These are phyloP conservation scores for Chytriomyces sp. DNA, from an alignment of 192 early-diverging fungal species.

Conservation along the genomic window DNA sequence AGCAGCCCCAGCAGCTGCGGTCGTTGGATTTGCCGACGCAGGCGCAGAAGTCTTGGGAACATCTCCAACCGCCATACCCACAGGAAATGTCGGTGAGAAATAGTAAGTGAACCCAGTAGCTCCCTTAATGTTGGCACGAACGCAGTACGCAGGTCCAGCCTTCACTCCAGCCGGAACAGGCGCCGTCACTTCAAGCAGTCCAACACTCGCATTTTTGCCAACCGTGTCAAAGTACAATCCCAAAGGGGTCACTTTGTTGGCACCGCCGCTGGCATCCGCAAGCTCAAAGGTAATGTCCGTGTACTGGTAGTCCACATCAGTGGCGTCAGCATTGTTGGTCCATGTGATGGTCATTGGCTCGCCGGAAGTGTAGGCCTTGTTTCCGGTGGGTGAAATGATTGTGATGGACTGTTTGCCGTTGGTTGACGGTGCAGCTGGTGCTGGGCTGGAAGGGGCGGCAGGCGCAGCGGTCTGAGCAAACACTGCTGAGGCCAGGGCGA, in stretches of 20 bases:
- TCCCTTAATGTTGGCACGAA: not conserved
- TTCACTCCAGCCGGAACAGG: not conserved
- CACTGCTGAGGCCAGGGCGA: not conserved
- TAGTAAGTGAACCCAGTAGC: not conserved
- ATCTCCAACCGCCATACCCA: not conserved
- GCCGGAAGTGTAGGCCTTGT: conserved; percentile 1
- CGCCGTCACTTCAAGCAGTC: not conserved
- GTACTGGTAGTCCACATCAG: not conserved
- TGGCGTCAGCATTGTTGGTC: not conserved
- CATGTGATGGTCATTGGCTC: not conserved
- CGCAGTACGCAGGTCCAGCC: not conserved
- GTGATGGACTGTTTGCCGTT: not conserved
- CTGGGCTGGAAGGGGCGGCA: not conserved
- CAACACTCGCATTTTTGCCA: not conserved
- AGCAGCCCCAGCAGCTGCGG: too few species aligned
- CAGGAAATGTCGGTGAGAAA: conserved; percentile 1
- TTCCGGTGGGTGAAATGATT: conserved; percentile 20
- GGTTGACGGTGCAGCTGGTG: not conserved
- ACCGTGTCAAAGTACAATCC: not conserved
- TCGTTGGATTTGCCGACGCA: not conserved
- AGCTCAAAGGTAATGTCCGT: not conserved
- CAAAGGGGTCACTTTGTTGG: conserved; percentile 12
- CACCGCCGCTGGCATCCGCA: not conserved
- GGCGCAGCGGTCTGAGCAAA: not conserved
- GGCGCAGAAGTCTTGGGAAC: not conserved